phyloP scores from a whole-genome alignment of 2,329 filamentous ascomycete genomes.

The Calonectria henricotiae region DNA sequence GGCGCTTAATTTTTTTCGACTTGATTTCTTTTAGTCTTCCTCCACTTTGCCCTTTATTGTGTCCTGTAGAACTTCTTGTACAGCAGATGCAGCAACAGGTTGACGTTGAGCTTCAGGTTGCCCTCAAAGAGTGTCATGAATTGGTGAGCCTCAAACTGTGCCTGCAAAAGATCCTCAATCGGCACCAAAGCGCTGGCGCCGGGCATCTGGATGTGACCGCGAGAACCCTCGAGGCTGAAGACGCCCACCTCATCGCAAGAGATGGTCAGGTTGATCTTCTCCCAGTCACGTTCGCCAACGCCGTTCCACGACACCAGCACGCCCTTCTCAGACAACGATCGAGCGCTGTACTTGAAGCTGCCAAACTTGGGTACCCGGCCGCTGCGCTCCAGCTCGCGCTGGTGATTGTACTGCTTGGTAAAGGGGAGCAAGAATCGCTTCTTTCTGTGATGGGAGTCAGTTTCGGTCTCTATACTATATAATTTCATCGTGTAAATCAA shows the following conservation, averaged over 20 bases:
- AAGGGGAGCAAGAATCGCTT: conserved; percentile 96
- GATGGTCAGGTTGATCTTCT: conserved; percentile 94
- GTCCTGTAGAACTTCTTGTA: conserved; percentile 98
- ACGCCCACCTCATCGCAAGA: conserved; percentile 94
- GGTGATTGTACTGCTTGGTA: conserved; percentile 98
- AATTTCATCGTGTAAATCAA: conserved; percentile 25
- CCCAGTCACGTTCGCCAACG: conserved; percentile 87
- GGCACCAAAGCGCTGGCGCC: conserved; percentile 91
- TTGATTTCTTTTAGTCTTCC: conserved; percentile 3
- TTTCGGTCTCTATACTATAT: conserved; percentile 25
- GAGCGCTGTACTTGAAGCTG: conserved; percentile 96
- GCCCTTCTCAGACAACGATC: conserved; percentile 91
- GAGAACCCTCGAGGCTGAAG: conserved; percentile 92
- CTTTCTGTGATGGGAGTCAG: conserved; percentile 71
- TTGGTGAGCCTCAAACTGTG: conserved; percentile 97
- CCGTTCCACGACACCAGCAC: conserved; percentile 94
- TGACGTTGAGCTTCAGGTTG: conserved; percentile 91
- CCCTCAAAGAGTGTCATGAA: conserved; percentile 96
- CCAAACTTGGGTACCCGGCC: conserved; percentile 98
- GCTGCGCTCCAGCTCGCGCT: conserved; percentile 92
- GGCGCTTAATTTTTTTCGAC: conserved; percentile 5
- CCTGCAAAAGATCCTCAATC: conserved; percentile 94
- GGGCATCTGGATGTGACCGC: conserved; percentile 95
- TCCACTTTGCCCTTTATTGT: conserved; percentile 62
- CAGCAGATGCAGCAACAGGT: conserved; percentile 94